Evolutionary conservation across 768 basidiomycete genomes (phyloP).

Genomic region (Lentinula sp.): DNA sequence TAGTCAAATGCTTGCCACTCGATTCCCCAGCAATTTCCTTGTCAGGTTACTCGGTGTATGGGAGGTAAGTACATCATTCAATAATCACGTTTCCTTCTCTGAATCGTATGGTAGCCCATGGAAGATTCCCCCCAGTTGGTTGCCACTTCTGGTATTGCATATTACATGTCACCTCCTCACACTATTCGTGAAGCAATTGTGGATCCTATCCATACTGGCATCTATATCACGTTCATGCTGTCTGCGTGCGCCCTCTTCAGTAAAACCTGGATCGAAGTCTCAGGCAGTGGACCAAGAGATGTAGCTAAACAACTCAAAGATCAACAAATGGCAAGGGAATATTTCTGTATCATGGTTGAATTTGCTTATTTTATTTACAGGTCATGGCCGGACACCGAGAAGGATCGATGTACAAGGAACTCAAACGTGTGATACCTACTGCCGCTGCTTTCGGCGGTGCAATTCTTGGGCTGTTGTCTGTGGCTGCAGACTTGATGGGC

Average conservation of each 20-base stretch:
- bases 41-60: constrained; percentile 92
- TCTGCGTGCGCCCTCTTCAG: constrained; percentile 95
- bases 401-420: constrained; percentile 98
- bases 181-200: constrained; percentile 81
- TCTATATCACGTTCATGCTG: constrained; percentile 91
- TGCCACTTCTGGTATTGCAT: constrained; percentile 87
- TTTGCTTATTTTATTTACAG: not conserved
- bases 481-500: constrained; percentile 91
- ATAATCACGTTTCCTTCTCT: constrained; percentile 1
- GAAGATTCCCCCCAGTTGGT: constrained; percentile 91
- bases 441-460: constrained; percentile 97
- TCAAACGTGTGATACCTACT: constrained; percentile 96
- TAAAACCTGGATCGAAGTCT: constrained; percentile 99
- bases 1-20: constrained; percentile 87
- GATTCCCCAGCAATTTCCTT: constrained; percentile 89
- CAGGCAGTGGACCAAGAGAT: constrained; percentile 91
- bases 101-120: constrained; percentile 55
- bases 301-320: constrained; percentile 98
- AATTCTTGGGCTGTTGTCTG: constrained; percentile 87
- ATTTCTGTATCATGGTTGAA: not conserved
- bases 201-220: constrained; percentile 89
- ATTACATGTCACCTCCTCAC: constrained; percentile 98
- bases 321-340: constrained; percentile 78
- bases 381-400: constrained; percentile 79
- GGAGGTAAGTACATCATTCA: constrained; percentile 61